These are phyloP conservation scores for Cladosporium cucumerinum DNA, from an alignment of 2,329 filamentous ascomycete genomes.

Conservation along the genomic window DNA sequence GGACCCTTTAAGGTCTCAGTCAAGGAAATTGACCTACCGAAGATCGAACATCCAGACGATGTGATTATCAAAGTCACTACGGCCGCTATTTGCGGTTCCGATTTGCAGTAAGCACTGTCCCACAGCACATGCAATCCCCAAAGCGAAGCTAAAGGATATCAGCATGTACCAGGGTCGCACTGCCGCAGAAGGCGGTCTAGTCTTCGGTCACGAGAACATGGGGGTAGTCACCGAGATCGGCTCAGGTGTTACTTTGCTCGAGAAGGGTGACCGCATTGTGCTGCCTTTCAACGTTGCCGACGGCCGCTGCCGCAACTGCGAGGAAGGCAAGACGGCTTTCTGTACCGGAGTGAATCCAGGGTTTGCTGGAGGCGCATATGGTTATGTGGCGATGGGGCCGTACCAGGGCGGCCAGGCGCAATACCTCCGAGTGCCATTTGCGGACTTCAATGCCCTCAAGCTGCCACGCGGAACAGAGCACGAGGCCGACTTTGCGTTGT, in stretches of 20 bases:
- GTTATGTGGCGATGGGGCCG: conserved; percentile 52
- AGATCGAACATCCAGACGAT: conserved; percentile 62
- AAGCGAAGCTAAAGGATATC: conserved; percentile 28
- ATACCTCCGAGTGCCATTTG: conserved; percentile 62
- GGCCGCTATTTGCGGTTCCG: conserved; percentile 43
- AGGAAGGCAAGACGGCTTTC: conserved; percentile 62
- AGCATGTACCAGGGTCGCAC: conserved; percentile 65
- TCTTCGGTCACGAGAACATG: conserved; percentile 53
- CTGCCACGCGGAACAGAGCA: conserved; percentile 59
- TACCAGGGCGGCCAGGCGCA: conserved; percentile 59
- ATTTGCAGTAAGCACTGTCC: conserved; percentile 53
- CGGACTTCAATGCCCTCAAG: conserved; percentile 63
- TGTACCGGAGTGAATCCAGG: conserved; percentile 60
- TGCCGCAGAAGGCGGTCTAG: conserved; percentile 59
- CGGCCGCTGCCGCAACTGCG: conserved; percentile 61
- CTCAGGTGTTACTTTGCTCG: conserved; percentile 57
- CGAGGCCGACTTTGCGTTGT: conserved; percentile 57
- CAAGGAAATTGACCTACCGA: conserved; percentile 56
- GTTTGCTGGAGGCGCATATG: conserved; percentile 59
- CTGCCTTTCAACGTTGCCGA: conserved; percentile 65
- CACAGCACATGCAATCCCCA: conserved; percentile 12
- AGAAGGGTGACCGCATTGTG: conserved; percentile 62
- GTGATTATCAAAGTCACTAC: conserved; percentile 64
- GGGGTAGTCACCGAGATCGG: conserved; percentile 53
- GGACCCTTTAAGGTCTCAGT: conserved; percentile 62